Evolutionary conservation across 169 alveolate genomes (phyloP).

Genomic region (Plasmodium vinckei): DNA sequence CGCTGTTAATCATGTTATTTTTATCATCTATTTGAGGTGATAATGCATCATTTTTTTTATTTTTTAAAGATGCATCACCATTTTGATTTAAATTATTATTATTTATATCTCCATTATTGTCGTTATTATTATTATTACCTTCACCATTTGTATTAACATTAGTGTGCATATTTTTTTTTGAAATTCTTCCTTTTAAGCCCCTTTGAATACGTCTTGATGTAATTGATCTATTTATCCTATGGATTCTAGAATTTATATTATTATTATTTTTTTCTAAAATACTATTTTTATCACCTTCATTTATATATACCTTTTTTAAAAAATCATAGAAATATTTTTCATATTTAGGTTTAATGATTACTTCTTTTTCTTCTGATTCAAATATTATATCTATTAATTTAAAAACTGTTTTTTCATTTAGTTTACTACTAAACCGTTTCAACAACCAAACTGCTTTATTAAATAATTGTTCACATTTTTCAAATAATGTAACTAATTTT

Average conservation of each 20-base stretch:
- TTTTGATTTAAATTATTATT: constrained; percentile 21
- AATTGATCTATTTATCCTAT: not conserved
- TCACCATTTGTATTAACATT: constrained; percentile 6
- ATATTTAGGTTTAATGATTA: constrained; percentile 50
- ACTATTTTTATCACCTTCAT: constrained; percentile 15
- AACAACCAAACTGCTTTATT: constrained; percentile 67
- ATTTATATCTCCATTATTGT: not conserved
- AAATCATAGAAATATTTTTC: constrained; percentile 70
- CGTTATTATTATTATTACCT: constrained; percentile 12
- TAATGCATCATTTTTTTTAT: constrained; percentile 41
- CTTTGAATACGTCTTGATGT: not conserved
- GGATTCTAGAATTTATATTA: not conserved
- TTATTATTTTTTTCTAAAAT: not conserved
- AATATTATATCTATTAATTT: constrained; percentile 47
- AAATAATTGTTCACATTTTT: constrained; percentile 64
- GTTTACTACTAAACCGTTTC: constrained; percentile 19
- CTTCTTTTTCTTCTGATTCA: constrained; percentile 74
- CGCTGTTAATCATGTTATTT: constrained; percentile 31
- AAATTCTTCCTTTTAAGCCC: constrained; percentile 17
- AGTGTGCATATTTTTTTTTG: constrained; percentile 11
- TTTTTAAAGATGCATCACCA: constrained; percentile 27
- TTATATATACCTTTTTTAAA: constrained; percentile 28
- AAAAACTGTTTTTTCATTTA: constrained; percentile 50
- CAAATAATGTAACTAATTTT: constrained; percentile 51
- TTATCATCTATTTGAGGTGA: constrained; percentile 14